These are phyloP conservation scores for Calonectria honghensis DNA, from an alignment of 2,329 filamentous ascomycete genomes.

Conservation along the genomic window DNA sequence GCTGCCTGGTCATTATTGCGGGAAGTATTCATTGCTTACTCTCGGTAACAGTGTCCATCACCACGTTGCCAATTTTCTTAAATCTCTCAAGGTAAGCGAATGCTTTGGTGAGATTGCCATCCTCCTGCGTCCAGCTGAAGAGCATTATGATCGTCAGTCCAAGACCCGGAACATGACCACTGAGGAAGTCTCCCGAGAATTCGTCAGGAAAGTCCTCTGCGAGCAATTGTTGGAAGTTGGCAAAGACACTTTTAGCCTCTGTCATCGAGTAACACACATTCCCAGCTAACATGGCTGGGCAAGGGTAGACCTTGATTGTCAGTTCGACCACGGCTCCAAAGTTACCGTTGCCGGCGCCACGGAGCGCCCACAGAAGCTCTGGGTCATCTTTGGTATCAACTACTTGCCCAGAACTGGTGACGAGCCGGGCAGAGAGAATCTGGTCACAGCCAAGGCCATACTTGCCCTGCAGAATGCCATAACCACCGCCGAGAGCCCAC, in stretches of 20 bases:
- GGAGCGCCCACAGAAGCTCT: constrained; percentile 47
- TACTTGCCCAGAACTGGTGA: constrained; percentile 39
- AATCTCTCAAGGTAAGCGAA: constrained; percentile 24
- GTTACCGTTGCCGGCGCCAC: constrained; percentile 46
- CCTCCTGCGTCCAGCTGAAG: constrained; percentile 18
- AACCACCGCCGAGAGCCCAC: constrained; percentile 47
- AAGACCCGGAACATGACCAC: constrained; percentile 20
- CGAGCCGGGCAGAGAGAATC: constrained; percentile 42
- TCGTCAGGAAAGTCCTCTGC: constrained; percentile 22
- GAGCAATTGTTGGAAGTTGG: constrained; percentile 15
- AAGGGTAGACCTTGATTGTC: constrained; percentile 41
- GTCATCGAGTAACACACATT: background rate
- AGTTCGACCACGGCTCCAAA: constrained; percentile 45
- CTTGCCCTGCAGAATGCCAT: constrained; percentile 38
- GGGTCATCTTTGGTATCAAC: constrained; percentile 31
- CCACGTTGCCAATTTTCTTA: background rate
- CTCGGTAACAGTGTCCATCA: constrained; percentile 18
- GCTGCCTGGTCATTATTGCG: background rate
- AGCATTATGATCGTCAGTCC: constrained; percentile 21
- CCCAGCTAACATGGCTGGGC: constrained; percentile 16
- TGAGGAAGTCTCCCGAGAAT: constrained; percentile 27
- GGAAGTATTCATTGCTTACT: background rate
- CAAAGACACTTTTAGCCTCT: constrained; percentile 21
- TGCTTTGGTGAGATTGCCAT: constrained; percentile 18
- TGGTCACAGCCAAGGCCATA: constrained; percentile 46